Conservation (phyloP, 805 yeast genomes). For the Wickerhamiella hasegawae region DNA sequence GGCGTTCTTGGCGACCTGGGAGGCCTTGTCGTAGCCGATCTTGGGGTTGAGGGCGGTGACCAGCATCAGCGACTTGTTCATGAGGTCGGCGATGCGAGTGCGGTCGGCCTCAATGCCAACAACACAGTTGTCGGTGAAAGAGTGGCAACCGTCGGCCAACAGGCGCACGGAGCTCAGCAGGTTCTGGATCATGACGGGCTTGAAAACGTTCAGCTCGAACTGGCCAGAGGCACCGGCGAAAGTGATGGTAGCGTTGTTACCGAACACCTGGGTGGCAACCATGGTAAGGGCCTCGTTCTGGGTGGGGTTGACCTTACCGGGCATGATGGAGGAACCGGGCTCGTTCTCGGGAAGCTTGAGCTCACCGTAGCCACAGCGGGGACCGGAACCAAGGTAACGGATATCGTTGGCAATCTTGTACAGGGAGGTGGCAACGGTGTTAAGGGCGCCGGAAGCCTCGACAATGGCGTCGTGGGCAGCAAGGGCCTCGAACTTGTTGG, state of each 20-base stretch:
- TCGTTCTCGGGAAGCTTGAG: constrained; percentile 91
- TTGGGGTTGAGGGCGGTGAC: constrained; percentile 97
- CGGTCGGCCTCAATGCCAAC: constrained; percentile 94
- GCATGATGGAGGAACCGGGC: constrained; percentile 99
- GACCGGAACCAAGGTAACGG: constrained; percentile 96
- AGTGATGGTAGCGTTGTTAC: constrained; percentile 89
- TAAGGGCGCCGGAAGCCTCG: constrained; percentile 93
- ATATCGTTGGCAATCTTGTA: constrained; percentile 97
- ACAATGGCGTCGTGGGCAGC: constrained; percentile 99
- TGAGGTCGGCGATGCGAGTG: constrained; percentile 69
- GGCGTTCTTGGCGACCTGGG: constrained; percentile 96
- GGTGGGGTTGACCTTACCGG: constrained; percentile 98
- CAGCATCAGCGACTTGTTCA: constrained; percentile 93
- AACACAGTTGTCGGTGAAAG: constrained; percentile 90
- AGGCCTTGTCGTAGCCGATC: constrained; percentile 95
- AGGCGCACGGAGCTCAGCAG: constrained; percentile 75
- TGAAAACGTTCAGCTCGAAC: constrained; percentile 94
- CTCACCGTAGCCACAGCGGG: constrained; percentile 98
- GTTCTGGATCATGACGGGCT: constrained; percentile 89
- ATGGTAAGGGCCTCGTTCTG: constrained; percentile 98
- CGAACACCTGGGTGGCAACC: constrained; percentile 96
- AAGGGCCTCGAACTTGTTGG: constrained; percentile 96
- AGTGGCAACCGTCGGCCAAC: constrained; percentile 73
- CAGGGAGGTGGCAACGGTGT: constrained; percentile 84
- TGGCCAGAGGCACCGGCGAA: constrained; percentile 98